These are phyloP conservation scores for Escovopsis sp. DNA, from an alignment of 2,329 filamentous ascomycete genomes.

Conservation along the genomic window DNA sequence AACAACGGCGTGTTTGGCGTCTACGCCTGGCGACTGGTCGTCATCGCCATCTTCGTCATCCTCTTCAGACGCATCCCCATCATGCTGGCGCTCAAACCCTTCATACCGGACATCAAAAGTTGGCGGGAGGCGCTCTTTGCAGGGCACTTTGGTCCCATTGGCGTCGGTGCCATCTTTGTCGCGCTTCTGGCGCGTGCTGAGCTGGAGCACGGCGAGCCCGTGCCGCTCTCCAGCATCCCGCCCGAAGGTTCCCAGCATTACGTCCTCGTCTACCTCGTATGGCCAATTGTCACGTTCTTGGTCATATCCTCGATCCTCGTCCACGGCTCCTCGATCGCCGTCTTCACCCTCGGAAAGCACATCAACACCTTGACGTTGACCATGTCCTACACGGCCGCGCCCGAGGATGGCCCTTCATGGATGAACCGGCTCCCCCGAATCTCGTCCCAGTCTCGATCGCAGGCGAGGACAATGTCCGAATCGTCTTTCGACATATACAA, in stretches of 20 bases:
- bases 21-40: slow-evolving; percentile 77
- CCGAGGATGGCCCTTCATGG: slow-evolving; percentile 82
- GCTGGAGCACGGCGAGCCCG: slow-evolving; percentile 59
- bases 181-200: slow-evolving; percentile 90
- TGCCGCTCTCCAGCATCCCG: slow-evolving; percentile 54
- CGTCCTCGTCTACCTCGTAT: slow-evolving; percentile 70
- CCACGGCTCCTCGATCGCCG: slow-evolving; percentile 93
- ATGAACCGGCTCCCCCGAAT: slow-evolving; percentile 79
- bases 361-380: slow-evolving; percentile 95
- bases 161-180: slow-evolving; percentile 91
- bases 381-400: slow-evolving; percentile 86
- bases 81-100: slow-evolving; percentile 79
- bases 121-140: slow-evolving; percentile 96
- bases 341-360: slow-evolving; percentile 92
- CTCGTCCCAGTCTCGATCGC: slow-evolving; percentile 56
- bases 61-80: slow-evolving; percentile 92
- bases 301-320: slow-evolving; percentile 91
- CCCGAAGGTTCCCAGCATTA: slow-evolving; percentile 41
- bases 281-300: slow-evolving; percentile 89
- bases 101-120: slow-evolving; percentile 94
- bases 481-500: slow-evolving; percentile 54
- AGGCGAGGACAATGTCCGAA: slow-evolving; percentile 74
- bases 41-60: slow-evolving; percentile 85
- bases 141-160: slow-evolving; percentile 94
- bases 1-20: slow-evolving; percentile 63